A percentile compares a stretch with the other conserved stretches of the same genome.
These are phyloP conservation scores for Trametes villosa DNA, from an alignment of 768 basidiomycete genomes.

Conservation along the genomic window DNA sequence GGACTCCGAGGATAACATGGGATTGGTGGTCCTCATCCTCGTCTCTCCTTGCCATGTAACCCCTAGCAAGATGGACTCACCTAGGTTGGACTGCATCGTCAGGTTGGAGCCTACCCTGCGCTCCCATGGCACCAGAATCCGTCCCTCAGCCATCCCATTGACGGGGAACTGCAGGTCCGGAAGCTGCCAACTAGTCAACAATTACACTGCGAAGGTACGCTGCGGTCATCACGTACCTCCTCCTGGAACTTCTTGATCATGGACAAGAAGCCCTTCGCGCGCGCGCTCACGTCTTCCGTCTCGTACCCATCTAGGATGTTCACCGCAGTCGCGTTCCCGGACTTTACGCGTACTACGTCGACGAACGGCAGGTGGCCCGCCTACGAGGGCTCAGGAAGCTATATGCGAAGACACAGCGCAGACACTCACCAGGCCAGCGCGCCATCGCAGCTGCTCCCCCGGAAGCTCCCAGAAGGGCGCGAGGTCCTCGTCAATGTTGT, in stretches of 20 bases:
- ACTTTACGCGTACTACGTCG: constrained; percentile 79
- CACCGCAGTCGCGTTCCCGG: constrained; percentile 63
- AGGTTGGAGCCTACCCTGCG: constrained; percentile 73
- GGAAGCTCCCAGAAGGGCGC: constrained; percentile 82
- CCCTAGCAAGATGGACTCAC: constrained; percentile 3
- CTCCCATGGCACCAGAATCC: constrained; percentile 94
- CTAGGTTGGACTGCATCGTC: constrained; percentile 41
- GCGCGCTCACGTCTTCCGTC: constrained; percentile 72
- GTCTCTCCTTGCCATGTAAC: not conserved
- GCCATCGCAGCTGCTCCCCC: constrained; percentile 70
- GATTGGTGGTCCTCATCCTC: too few species aligned
- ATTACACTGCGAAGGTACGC: constrained; percentile 5
- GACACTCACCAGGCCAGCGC: constrained; percentile 58
- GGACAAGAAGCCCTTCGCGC: constrained; percentile 74
- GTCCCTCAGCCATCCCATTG: constrained; percentile 92
- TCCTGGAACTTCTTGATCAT: constrained; percentile 76
- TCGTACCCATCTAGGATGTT: constrained; percentile 59
- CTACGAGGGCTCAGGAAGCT: constrained; percentile 38
- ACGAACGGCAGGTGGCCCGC: constrained; percentile 82
- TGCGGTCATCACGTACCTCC: constrained; percentile 46
- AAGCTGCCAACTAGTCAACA: constrained; percentile 49
- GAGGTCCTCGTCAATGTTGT: constrained; percentile 76
- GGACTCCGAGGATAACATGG: too few species aligned
- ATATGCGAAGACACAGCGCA: constrained; percentile 2
- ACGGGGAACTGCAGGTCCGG: constrained; percentile 96